Evolutionary conservation across 176 grass and related monocot species (phyloP).

Genomic region (bread wheat (Triticum aestivum)): IWGSC_CS_RefSeq_v2.1 NC_057812.1:100278214-100278713

Average conservation of each 20-base stretch:
- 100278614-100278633: constrained; percentile 48
- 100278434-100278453: neutral
- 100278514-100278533: neutral
- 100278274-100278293: constrained; percentile 99
- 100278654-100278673: too few relatives aligned
- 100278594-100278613: constrained; percentile 80
- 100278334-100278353: constrained; percentile 88
- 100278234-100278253: neutral
- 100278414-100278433: constrained; percentile 84
- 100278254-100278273: constrained; percentile 29
- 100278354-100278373: constrained; percentile 80
- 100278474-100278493: neutral
- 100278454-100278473: neutral
- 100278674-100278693: too few relatives aligned
- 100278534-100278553: neutral
- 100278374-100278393: constrained; percentile 81
- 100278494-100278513: neutral
- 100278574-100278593: constrained; percentile 17
- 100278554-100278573: neutral
- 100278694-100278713: too few relatives aligned
- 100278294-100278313: constrained; percentile 91
- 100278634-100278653: too few relatives aligned
- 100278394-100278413: constrained; percentile 87
- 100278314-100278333: constrained; percentile 87
- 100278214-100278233: neutral